Base-by-base conservation (phyloP, 441 rosid genomes). In the Erodium texanum region DNA sequence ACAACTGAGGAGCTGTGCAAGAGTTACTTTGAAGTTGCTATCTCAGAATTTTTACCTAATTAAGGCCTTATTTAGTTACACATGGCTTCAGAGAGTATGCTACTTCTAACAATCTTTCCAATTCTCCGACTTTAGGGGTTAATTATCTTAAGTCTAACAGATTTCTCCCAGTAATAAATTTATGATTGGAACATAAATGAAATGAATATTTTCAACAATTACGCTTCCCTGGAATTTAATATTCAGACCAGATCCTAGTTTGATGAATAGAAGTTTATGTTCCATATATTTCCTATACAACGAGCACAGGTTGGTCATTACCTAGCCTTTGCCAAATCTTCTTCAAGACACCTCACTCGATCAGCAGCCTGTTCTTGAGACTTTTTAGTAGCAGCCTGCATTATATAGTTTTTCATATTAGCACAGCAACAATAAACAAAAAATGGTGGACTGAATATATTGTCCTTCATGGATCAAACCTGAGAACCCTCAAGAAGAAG, bases 401-500 rank as follows among this genome's bases (percentile, higher is more conserved):
- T 68, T 69, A 68, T 64, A 70, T 23, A 67, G 69, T 68, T 7
- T 66, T 32, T 19, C 18, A 16, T 8, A 36, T 32, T 8, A 65
- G 50, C 12, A 16, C 10, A 6, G 29, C 52, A 32, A 18, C 11
- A 36, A 34, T 4, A 19, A 20, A 32, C 18, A 38, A 19, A 32
- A 27, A 22, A 32, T 3, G 7, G 3, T n/a, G 11, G 8, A 36
- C 20, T 11, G 5, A 23, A 32, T 15, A 18, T 36, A 36, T 18
- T 24, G 10, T 6, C 7, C 36, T 27, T 11, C 14, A 20, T 67
- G 16, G 65, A 56, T 62, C 70, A 56, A 71, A 92, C 99, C 96
- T 95, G 89, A 34, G 98, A 92, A 72, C 87, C 90, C 82, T 95
- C 94, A 18, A 95, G 84, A 71, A 90, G 80, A 78, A 81, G 88